Evolutionary conservation across 371 early-diverging fungal species (phyloP).

Genomic region (Mortierella sp.): DNA sequence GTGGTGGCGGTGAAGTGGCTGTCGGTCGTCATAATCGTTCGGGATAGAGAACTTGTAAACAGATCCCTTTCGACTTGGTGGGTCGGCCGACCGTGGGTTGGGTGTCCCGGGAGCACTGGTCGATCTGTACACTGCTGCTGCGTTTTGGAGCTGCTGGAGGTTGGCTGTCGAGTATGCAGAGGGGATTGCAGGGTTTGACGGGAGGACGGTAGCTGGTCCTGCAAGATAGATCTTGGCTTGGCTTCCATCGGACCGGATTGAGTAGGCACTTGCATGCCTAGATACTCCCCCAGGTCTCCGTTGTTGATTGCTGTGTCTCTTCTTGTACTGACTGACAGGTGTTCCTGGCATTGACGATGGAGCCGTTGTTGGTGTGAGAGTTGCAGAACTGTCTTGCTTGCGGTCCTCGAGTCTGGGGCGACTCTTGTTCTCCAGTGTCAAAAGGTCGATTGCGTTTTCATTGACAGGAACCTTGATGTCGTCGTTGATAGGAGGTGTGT

Average conservation of each 20-base stretch:
- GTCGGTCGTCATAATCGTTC: constrained; percentile 47
- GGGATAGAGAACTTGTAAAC: constrained; percentile 31
- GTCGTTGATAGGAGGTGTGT: background rate
- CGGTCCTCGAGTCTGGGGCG: background rate
- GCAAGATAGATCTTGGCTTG: constrained; percentile 21
- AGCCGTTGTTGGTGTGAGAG: background rate
- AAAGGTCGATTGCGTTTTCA: constrained; percentile 19
- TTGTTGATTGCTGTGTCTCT: constrained; percentile 10
- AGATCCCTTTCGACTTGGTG: constrained; percentile 15
- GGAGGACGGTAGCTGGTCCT: constrained; percentile 26
- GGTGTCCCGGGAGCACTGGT: background rate
- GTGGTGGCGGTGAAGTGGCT: constrained; percentile 28
- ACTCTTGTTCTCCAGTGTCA: constrained; percentile 20
- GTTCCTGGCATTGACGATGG: constrained; percentile 18
- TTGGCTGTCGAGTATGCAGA: constrained; percentile 13
- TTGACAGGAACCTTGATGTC: constrained; percentile 9
- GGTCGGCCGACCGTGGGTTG: background rate
- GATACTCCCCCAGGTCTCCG: constrained; percentile 10
- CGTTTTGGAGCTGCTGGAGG: background rate
- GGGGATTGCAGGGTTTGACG: constrained; percentile 39
- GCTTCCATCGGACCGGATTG: constrained; percentile 23
- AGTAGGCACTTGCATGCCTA: constrained; percentile 21
- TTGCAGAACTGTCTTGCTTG: background rate
- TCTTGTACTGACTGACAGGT: constrained; percentile 10
- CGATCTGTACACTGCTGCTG: background rate